Evolutionary conservation across 2,329 filamentous ascomycete species (phyloP).

Genomic region (Fusarium udum): DNA sequence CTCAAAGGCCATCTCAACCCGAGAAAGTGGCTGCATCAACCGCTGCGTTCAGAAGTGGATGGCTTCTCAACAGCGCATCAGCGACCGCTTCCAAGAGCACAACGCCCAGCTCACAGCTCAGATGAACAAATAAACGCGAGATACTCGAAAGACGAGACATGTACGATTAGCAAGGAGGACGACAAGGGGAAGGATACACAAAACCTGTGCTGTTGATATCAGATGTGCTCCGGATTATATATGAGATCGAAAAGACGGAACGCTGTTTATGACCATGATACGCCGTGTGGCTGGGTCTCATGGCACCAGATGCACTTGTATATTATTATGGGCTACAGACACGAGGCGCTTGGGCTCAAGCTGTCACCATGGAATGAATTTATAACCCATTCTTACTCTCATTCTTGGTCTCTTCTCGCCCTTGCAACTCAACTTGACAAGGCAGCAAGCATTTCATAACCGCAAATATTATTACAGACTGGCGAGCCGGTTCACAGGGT

Average conservation of each 20-base stretch:
- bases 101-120: slow-evolving; percentile 68
- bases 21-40: slow-evolving; percentile 91
- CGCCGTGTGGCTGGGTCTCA: slow-evolving; percentile 21
- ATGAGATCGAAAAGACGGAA: slow-evolving; percentile 12
- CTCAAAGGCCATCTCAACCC: slow-evolving; percentile 88
- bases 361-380: slow-evolving; percentile 16
- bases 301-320: slow-evolving; percentile 39
- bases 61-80: slow-evolving; percentile 88
- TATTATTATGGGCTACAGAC: slow-evolving; percentile 36
- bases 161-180: slow-evolving; percentile 37
- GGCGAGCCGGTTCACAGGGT: background rate
- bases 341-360: slow-evolving; percentile 3
- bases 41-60: slow-evolving; percentile 97
- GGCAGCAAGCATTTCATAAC: background rate
- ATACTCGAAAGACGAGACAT: slow-evolving; percentile 1
- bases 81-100: slow-evolving; percentile 85
- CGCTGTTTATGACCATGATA: slow-evolving; percentile 19
- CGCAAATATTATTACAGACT: background rate
- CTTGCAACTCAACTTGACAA: background rate
- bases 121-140: slow-evolving; percentile 53
- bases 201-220: slow-evolving; percentile 13
- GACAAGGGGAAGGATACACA: slow-evolving; percentile 1
- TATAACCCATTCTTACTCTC: slow-evolving; percentile 23
- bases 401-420: background rate
- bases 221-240: slow-evolving; percentile 16